Evolutionary conservation across 225 moss, liverwort and hornwort species (phyloP).

Genomic region (Ulota crispa): DNA sequence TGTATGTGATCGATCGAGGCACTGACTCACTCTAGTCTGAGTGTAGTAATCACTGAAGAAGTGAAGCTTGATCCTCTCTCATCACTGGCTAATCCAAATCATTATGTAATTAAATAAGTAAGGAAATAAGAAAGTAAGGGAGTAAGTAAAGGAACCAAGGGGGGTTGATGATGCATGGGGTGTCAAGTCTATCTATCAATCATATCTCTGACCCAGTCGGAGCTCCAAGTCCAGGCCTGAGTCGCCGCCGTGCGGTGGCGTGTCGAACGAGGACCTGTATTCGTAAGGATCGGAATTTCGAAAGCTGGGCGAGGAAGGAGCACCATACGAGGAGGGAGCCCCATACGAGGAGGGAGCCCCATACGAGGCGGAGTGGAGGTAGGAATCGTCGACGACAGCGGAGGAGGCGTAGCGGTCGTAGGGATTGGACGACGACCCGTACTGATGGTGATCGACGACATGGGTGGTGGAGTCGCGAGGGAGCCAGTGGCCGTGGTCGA

Average conservation of each 20-base stretch:
- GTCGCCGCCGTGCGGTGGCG: background rate
- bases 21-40: too few relatives aligned
- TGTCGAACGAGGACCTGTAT: background rate
- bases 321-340: background rate
- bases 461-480: background rate
- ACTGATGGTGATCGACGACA: background rate
- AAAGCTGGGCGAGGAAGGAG: background rate
- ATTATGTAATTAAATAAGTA: too few relatives aligned
- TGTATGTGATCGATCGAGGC: too few relatives aligned
- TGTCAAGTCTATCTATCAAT: background rate
- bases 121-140: too few relatives aligned
- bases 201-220: slow-evolving; percentile 39
- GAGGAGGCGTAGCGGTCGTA: background rate
- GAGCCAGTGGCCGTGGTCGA: background rate
- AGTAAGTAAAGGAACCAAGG: too few relatives aligned
- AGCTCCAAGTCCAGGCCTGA: slow-evolving; percentile 32
- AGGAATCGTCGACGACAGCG: background rate
- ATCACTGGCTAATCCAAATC: too few relatives aligned
- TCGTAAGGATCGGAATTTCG: too few relatives aligned
- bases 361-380: background rate
- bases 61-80: too few relatives aligned
- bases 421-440: background rate
- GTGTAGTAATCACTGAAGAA: too few relatives aligned
- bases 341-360: background rate
- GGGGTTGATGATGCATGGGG: too few relatives aligned